A percentile compares a stretch with the other conserved stretches of the same genome.
Evolutionary conservation across 2,329 filamentous ascomycete species (phyloP).

Genomic region (Penicillium sclerotiorum): DNA sequence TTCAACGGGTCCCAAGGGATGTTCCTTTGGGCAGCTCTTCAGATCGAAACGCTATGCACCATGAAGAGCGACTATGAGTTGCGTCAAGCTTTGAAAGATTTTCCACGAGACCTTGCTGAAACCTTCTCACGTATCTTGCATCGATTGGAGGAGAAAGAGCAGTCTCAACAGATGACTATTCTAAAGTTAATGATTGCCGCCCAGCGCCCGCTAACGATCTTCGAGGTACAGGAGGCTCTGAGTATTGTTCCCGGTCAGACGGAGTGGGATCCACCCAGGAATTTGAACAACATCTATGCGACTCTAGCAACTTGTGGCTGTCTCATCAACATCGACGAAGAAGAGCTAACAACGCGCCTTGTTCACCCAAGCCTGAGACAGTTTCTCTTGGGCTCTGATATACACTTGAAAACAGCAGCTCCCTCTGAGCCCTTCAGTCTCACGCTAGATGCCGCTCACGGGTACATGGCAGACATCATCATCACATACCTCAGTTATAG

Average conservation of each 20-base stretch:
- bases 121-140: neutral
- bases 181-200: neutral
- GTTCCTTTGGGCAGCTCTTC: conserved; percentile 14
- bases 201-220: neutral
- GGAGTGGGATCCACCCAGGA: neutral
- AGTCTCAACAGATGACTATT: neutral
- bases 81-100: conserved; percentile 2
- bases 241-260: conserved; percentile 2
- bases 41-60: conserved; percentile 8
- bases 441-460: neutral
- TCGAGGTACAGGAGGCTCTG: conserved; percentile 7
- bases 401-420: neutral
- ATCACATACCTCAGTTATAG: neutral
- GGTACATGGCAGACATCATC: neutral
- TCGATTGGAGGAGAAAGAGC: neutral
- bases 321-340: conserved; percentile 8
- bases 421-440: neutral
- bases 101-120: neutral
- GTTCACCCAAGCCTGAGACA: conserved; percentile 6
- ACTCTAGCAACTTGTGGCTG: conserved; percentile 5
- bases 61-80: conserved; percentile 9
- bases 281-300: conserved; percentile 3
- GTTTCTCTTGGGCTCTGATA: neutral
- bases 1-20: conserved; percentile 11
- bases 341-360: conserved; percentile 2